phyloP scores from a whole-genome alignment of 2,329 filamentous ascomycete genomes.

The Colletotrichum chlorophyti region DNA sequence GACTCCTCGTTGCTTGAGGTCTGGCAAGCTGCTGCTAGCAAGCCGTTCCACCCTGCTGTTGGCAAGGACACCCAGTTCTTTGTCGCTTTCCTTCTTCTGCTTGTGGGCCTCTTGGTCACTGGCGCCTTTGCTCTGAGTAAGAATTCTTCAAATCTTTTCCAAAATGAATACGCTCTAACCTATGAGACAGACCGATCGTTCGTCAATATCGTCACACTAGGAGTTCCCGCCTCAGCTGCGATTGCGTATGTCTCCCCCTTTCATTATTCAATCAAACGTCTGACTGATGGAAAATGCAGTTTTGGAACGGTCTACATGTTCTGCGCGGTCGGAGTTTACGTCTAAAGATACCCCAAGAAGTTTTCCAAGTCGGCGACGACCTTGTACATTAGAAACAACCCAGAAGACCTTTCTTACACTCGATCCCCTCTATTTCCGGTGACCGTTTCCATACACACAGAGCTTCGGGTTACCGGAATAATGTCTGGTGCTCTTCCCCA shows the following conservation, averaged over 20 bases:
- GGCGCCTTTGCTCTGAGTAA: conserved; percentile 88
- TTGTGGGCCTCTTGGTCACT: conserved; percentile 76
- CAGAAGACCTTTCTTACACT: conserved; percentile 23
- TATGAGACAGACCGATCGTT: conserved; percentile 76
- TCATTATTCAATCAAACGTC: not conserved
- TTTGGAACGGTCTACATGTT: conserved; percentile 98
- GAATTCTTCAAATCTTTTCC: conserved; percentile 33
- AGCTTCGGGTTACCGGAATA: not conserved
- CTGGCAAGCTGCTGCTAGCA: conserved; percentile 91
- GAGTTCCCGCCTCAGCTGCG: conserved; percentile 85
- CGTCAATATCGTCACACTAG: conserved; percentile 77
- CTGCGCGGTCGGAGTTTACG: conserved; percentile 97
- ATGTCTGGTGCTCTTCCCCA: conserved; percentile 35
- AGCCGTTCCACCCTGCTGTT: conserved; percentile 81
- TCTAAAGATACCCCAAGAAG: conserved; percentile 68
- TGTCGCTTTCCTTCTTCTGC: conserved; percentile 77
- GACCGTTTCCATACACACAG: conserved; percentile 3
- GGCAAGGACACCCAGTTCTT: conserved; percentile 85
- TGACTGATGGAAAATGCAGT: conserved; percentile 51
- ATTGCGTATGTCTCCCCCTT: conserved; percentile 74
- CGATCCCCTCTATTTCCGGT: conserved; percentile 5
- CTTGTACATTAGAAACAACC: conserved; percentile 32
- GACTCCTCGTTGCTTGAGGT: conserved; percentile 85
- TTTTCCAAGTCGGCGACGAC: conserved; percentile 31
- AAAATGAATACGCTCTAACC: conserved; percentile 31